Percentiles rank a stretch among this genome's conserved stretches.
These are phyloP conservation scores for Pseudocercospora musae DNA, from an alignment of 2,329 filamentous ascomycete genomes.

Conservation along the genomic window DNA sequence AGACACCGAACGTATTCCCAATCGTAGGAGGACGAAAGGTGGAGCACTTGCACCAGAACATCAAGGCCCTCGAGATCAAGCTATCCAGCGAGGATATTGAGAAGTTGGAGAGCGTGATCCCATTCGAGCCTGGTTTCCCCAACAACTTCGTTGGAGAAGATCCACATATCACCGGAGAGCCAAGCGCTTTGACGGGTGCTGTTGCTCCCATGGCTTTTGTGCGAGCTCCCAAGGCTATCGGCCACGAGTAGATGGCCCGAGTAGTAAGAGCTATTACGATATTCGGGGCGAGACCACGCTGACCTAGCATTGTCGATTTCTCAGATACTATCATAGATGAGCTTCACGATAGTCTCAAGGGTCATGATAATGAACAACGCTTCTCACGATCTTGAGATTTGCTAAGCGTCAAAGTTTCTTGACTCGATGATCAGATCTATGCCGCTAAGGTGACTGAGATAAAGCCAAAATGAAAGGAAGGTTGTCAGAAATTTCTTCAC, in stretches of 20 bases:
- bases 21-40: slow-evolving; percentile 68
- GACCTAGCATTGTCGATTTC: neutral
- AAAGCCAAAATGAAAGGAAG: neutral
- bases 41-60: slow-evolving; percentile 67
- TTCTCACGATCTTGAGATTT: no score
- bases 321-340: neutral
- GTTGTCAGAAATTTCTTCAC: neutral
- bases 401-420: no score
- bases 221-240: slow-evolving; percentile 30
- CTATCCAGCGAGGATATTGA: slow-evolving; percentile 61
- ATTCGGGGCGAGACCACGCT: neutral
- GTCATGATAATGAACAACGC: no score
- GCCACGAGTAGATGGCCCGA: slow-evolving; percentile 28
- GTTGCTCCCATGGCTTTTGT: slow-evolving; percentile 32
- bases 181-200: slow-evolving; percentile 25
- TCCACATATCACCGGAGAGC: slow-evolving; percentile 29
- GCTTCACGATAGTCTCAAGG: no score
- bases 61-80: slow-evolving; percentile 61
- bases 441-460: no score
- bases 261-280: neutral
- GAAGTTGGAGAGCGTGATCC: slow-evolving; percentile 60
- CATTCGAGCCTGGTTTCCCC: slow-evolving; percentile 67
- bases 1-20: slow-evolving; percentile 52
- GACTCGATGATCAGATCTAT: no score
- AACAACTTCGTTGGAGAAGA: slow-evolving; percentile 52